Percentiles rank a stretch among this genome's conserved stretches.
Evolutionary conservation across 495 filamentous ascomycete species (phyloP).

Genomic region (Neurospora terricola): DNA sequence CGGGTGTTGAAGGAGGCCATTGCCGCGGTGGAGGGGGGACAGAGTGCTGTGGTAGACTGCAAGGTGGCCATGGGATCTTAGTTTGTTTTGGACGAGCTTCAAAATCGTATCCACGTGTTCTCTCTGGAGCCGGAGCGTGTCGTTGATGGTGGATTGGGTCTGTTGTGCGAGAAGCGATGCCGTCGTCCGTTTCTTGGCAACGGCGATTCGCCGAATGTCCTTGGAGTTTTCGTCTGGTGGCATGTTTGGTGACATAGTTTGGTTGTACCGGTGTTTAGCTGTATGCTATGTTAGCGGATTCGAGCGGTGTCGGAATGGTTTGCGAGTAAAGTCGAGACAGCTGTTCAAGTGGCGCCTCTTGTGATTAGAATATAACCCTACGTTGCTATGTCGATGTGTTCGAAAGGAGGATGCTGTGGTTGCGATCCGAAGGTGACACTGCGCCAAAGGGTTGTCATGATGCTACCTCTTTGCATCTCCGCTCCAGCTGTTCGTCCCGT

Average conservation of each 20-base stretch:
- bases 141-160: neutral
- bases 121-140: neutral
- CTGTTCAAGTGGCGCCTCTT: neutral
- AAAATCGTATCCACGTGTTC: neutral
- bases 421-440: neutral
- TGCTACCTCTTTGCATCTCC: neutral
- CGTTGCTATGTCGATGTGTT: neutral
- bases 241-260: neutral
- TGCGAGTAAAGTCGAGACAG: neutral
- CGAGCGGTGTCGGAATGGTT: neutral
- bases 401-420: neutral
- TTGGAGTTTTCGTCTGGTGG: neutral
- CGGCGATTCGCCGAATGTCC: neutral
- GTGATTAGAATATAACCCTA: neutral
- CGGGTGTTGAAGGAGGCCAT: slow-evolving; percentile 55
- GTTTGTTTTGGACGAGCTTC: neutral
- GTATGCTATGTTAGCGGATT: neutral
- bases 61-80: slow-evolving; percentile 35
- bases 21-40: slow-evolving; percentile 54
- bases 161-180: neutral
- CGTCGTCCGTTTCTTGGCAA: neutral
- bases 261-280: neutral
- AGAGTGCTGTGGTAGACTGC: slow-evolving; percentile 55
- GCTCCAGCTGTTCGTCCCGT: neutral
- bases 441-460: neutral